Evolutionary conservation across 78 protist genomes (phyloP).

Genomic region (Dictyostelium firmibasis): DNA sequence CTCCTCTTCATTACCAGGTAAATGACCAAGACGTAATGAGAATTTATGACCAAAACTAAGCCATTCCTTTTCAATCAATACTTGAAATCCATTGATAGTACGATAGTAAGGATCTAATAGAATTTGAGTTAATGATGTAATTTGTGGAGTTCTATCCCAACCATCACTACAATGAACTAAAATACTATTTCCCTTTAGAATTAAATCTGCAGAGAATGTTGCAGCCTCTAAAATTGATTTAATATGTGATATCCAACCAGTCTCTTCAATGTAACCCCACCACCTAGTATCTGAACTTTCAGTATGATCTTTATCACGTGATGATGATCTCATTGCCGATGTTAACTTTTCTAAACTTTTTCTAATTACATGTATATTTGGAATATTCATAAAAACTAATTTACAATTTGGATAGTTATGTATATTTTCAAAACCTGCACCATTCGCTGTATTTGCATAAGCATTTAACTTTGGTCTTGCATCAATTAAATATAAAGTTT

Average conservation of each 20-base stretch:
- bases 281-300: not conserved
- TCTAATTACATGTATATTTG: slow-evolving; percentile 94
- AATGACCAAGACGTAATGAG: slow-evolving; percentile 44
- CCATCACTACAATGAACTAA: slow-evolving; percentile 88
- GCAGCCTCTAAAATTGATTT: not conserved
- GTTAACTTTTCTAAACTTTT: slow-evolving; percentile 25
- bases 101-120: slow-evolving; percentile 85
- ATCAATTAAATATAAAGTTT: slow-evolving; percentile 78
- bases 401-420: not conserved
- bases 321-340: not conserved
- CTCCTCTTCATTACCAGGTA: slow-evolving; percentile 49
- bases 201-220: slow-evolving; percentile 34
- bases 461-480: slow-evolving; percentile 90
- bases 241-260: slow-evolving; percentile 50
- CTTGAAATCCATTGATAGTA: slow-evolving; percentile 84
- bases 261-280: slow-evolving; percentile 7
- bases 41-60: slow-evolving; percentile 93
- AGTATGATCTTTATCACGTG: not conserved
- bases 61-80: slow-evolving; percentile 95
- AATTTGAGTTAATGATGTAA: slow-evolving; percentile 82
- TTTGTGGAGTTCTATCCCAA: slow-evolving; percentile 94
- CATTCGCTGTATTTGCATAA: slow-evolving; percentile 54
- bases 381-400: slow-evolving; percentile 73
- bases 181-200: not conserved
- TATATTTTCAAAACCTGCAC: slow-evolving; percentile 85